phyloP scores from a whole-genome alignment of 2,329 filamentous ascomycete species.

The Rutstroemia sp. region DNA sequence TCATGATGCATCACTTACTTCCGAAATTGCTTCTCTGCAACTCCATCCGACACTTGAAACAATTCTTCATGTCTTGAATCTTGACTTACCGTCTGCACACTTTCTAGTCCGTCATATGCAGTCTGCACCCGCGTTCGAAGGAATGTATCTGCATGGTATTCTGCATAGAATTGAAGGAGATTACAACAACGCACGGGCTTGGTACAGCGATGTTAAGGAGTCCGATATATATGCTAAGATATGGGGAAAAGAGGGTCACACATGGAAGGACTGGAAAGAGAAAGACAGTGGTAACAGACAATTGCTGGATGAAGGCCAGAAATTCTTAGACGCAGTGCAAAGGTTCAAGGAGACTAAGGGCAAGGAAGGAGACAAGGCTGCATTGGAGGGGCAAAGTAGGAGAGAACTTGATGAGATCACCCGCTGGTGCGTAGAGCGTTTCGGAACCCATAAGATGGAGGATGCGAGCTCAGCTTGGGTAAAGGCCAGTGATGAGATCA shows the following conservation, averaged over 20 bases:
- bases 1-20: slow-evolving; percentile 16
- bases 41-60: slow-evolving; percentile 43
- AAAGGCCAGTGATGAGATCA: slow-evolving; percentile 11
- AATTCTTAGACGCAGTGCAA: slow-evolving; percentile 33
- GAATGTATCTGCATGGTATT: slow-evolving; percentile 44
- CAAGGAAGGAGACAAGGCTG: slow-evolving; percentile 2
- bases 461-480: slow-evolving; percentile 34
- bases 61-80: slow-evolving; percentile 43
- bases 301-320: slow-evolving; percentile 31
- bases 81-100: slow-evolving; percentile 42
- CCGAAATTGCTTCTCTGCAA: slow-evolving; percentile 27
- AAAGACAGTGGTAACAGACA: background rate
- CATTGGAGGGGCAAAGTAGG: slow-evolving; percentile 27
- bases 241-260: slow-evolving; percentile 24
- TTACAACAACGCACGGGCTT: slow-evolving; percentile 39
- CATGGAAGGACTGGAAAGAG: slow-evolving; percentile 5
- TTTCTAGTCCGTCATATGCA: slow-evolving; percentile 47
- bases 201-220: slow-evolving; percentile 38
- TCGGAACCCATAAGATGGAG: slow-evolving; percentile 34
- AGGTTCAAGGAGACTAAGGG: slow-evolving; percentile 5
- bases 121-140: slow-evolving; percentile 39
- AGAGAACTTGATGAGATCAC: slow-evolving; percentile 36
- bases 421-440: slow-evolving; percentile 37
- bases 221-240: slow-evolving; percentile 30
- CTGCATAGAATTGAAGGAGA: slow-evolving; percentile 45